Evolutionary conservation across 768 basidiomycete genomes (phyloP).

Genomic region (Tulasnella sp.): DNA sequence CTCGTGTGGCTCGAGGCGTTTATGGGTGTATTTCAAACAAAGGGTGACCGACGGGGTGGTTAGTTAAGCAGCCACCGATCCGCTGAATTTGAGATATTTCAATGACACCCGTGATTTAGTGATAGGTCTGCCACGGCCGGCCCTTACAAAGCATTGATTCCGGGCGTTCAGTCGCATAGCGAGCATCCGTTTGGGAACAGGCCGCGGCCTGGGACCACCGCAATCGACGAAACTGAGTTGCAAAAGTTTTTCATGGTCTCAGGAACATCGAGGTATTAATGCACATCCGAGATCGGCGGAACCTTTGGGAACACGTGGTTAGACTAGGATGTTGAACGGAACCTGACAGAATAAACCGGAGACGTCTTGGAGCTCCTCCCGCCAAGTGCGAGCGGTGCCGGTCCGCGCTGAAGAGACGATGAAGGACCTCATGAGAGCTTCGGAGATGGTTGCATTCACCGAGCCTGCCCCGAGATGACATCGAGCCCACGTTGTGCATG

Average conservation of each 20-base stretch:
- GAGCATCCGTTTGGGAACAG: background rate
- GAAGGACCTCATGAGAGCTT: background rate
- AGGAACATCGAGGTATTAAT: background rate
- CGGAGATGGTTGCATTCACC: constrained; percentile 1
- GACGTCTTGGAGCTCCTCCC: background rate
- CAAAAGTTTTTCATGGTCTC: background rate
- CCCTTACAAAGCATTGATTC: background rate
- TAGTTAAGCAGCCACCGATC: background rate
- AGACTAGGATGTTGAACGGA: background rate
- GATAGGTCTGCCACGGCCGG: background rate
- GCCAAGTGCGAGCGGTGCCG: background rate
- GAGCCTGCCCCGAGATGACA: constrained; percentile 2
- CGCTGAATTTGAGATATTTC: background rate
- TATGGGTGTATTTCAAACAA: background rate
- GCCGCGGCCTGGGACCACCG: background rate
- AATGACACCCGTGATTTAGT: background rate
- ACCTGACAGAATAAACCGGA: background rate
- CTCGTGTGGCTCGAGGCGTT: background rate
- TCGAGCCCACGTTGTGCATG: background rate
- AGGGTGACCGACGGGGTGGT: background rate
- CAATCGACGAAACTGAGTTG: background rate
- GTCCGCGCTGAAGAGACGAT: too few species aligned
- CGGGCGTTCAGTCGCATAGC: background rate
- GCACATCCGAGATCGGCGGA: background rate
- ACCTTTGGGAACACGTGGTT: background rate